Percentiles rank a stretch among this genome's conserved stretches.
Conservation (phyloP, 148 eudicot species). For the Nepenthes mirabilis region DNA sequence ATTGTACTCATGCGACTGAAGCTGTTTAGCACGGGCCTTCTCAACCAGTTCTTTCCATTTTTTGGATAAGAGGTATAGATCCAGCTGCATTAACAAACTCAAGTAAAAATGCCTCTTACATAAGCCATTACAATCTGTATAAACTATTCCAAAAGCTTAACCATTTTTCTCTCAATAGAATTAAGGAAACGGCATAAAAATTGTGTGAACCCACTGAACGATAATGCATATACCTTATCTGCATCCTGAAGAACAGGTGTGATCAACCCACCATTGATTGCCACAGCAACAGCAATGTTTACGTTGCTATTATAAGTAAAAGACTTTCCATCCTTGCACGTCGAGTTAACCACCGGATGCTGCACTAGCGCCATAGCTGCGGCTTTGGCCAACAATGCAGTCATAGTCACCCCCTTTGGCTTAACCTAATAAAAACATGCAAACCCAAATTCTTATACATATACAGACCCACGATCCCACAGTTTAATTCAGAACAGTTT, state of each 20-base stretch:
- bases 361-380: slow-evolving; percentile 86
- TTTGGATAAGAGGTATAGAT: slow-evolving; percentile 78
- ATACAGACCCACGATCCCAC: too few species aligned
- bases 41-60: slow-evolving; percentile 93
- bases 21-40: slow-evolving; percentile 77
- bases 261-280: slow-evolving; percentile 87
- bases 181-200: background rate
- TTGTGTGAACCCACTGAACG: background rate
- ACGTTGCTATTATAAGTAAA: slow-evolving; percentile 72
- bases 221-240: slow-evolving; percentile 49
- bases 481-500: too few species aligned
- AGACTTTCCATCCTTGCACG: slow-evolving; percentile 85
- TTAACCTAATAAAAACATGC: slow-evolving; percentile 40
- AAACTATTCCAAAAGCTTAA: background rate
- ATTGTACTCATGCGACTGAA: slow-evolving; percentile 80
- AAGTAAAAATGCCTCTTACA: background rate
- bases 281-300: slow-evolving; percentile 93
- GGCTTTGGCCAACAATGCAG: slow-evolving; percentile 76
- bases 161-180: background rate
- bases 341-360: slow-evolving; percentile 74
- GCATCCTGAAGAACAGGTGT: slow-evolving; percentile 97
- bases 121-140: background rate
- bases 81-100: slow-evolving; percentile 47
- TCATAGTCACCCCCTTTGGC: slow-evolving; percentile 86
- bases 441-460: background rate